Conservation (phyloP, 345 rosid genomes). For the Pugionium dolabratum region DNA sequence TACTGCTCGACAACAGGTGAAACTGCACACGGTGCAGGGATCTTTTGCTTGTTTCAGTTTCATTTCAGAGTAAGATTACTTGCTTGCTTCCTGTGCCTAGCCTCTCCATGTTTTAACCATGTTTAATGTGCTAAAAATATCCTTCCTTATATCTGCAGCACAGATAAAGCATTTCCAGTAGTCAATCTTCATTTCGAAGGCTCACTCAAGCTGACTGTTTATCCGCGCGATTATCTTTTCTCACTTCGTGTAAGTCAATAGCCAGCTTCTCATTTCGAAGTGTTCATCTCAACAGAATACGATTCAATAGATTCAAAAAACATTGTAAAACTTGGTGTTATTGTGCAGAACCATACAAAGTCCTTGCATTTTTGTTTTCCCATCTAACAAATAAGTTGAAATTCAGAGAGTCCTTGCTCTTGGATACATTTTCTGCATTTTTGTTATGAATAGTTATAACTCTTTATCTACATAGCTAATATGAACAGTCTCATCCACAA, state of each 20-base stretch:
- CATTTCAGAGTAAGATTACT: constrained; percentile 57
- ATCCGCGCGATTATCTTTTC: constrained; percentile 83
- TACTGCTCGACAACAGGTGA: constrained; percentile 54
- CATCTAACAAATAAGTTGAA: too few relatives aligned
- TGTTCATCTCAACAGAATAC: neutral
- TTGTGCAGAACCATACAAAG: neutral
- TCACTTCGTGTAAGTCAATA: constrained; percentile 55
- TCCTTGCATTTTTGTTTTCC: neutral
- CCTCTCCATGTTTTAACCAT: neutral
- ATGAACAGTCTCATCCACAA: neutral
- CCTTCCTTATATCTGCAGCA: constrained; percentile 54
- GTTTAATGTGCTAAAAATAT: constrained; percentile 13
- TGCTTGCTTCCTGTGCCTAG: constrained; percentile 1
- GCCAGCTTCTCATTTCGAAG: constrained; percentile 8
- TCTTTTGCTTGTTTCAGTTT: constrained; percentile 69
- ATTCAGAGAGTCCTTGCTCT: constrained; percentile 2
- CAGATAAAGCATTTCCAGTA: constrained; percentile 66
- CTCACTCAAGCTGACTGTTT: constrained; percentile 57
- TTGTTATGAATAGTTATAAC: neutral
- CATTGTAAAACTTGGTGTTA: constrained; percentile 4
- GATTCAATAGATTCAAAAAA: neutral
- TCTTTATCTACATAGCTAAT: too few relatives aligned
- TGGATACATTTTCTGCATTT: neutral
- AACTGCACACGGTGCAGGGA: constrained; percentile 56
- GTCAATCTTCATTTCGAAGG: constrained; percentile 68